Conservation (phyloP, 768 basidiomycete genomes). For the Rubroboletus satanas region DNA sequence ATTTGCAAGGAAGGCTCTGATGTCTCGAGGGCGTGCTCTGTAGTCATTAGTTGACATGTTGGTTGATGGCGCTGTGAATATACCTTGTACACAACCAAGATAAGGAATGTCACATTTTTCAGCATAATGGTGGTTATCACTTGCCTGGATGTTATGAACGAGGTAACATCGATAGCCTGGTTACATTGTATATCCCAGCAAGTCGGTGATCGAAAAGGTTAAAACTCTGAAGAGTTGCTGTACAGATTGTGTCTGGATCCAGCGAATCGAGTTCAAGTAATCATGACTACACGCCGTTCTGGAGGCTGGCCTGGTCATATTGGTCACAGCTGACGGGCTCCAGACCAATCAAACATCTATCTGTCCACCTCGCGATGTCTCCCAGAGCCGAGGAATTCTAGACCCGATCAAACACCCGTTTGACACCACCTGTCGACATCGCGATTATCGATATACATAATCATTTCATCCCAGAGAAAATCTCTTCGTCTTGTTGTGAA, state of each 20-base stretch:
- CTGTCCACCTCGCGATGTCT: slow-evolving; percentile 6
- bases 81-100: background rate
- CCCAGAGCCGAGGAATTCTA: slow-evolving; percentile 15
- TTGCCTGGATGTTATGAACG: slow-evolving; percentile 1
- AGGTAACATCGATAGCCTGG: background rate
- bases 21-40: slow-evolving; percentile 18
- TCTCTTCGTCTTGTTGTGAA: background rate
- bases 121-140: background rate
- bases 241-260: background rate
- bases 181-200: background rate
- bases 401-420: slow-evolving; percentile 7
- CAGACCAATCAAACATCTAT: slow-evolving; percentile 2
- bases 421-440: slow-evolving; percentile 1
- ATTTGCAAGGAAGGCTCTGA: slow-evolving; percentile 23
- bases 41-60: slow-evolving; percentile 13
- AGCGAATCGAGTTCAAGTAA: background rate
- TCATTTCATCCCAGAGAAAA: slow-evolving; percentile 16
- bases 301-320: background rate
- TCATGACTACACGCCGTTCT: background rate
- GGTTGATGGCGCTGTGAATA: background rate
- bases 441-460: slow-evolving; percentile 19
- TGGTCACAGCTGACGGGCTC: background rate
- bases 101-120: background rate
- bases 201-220: slow-evolving; percentile 16
- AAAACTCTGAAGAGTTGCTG: slow-evolving; percentile 17